phyloP scores from a whole-genome alignment of 768 basidiomycete species.

The Sutorius australiensis region DNA sequence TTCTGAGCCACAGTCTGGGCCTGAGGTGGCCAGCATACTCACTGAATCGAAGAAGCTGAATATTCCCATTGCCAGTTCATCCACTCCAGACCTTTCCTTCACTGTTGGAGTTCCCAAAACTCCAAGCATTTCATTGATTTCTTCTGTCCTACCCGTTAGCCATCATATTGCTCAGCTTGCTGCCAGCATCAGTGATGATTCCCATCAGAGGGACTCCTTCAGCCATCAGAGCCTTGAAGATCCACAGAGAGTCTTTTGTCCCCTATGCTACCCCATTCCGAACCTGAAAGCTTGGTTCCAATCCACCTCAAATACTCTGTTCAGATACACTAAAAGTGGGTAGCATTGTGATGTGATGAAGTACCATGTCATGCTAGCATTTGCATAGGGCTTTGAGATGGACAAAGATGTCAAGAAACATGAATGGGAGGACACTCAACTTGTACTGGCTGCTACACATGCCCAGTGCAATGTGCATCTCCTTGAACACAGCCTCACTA shows the following conservation, averaged over 20 bases:
- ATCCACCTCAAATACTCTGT: not conserved
- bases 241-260: not conserved
- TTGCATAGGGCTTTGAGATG: not conserved
- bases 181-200: not conserved
- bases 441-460: not conserved
- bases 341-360: not conserved
- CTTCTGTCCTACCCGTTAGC: not conserved
- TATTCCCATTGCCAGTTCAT: not conserved
- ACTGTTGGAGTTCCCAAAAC: not conserved
- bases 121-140: not conserved
- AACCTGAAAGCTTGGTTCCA: not conserved
- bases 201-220: not conserved
- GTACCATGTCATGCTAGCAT: not conserved
- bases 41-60: not conserved
- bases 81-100: not conserved
- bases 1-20: not conserved
- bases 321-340: not conserved
- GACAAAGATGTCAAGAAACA: not conserved
- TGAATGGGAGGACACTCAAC: not conserved
- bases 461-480: not conserved
- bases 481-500: not conserved
- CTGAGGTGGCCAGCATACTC: not conserved
- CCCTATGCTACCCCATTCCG: not conserved
- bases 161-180: not conserved
- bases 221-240: not conserved